Conservation (phyloP, 805 yeast genomes). For the Barnettozyma salicaria region DNA sequence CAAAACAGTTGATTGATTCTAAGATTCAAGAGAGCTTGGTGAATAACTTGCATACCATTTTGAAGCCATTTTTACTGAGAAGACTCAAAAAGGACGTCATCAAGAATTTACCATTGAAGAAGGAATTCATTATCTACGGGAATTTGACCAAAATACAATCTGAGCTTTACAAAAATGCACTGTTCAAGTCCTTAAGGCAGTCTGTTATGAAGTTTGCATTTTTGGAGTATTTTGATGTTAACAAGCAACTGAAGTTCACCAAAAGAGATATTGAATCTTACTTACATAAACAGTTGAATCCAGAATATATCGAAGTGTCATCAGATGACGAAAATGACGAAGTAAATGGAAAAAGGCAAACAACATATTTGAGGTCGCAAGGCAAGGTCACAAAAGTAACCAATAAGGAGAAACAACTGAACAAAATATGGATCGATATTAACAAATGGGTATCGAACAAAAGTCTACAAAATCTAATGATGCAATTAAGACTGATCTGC, state of each 20-base stretch:
- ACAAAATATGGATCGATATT: constrained; percentile 18
- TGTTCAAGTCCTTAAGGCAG: constrained; percentile 38
- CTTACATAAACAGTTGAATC: constrained; percentile 34
- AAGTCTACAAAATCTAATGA: constrained; percentile 58
- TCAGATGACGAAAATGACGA: constrained; percentile 14
- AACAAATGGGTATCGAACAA: constrained; percentile 42
- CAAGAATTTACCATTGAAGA: constrained; percentile 72
- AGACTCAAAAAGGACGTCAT: constrained; percentile 74
- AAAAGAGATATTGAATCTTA: constrained; percentile 36
- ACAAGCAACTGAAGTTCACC: constrained; percentile 24
- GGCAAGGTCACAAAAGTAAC: constrained; percentile 6
- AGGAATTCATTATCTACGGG: constrained; percentile 79
- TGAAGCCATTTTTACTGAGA: constrained; percentile 82
- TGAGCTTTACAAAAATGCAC: constrained; percentile 49
- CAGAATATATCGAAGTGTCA: constrained; percentile 18
- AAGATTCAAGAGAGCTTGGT: constrained; percentile 58
- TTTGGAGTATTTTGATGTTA: constrained; percentile 44
- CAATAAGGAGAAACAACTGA: constrained; percentile 12
- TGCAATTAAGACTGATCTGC: constrained; percentile 82
- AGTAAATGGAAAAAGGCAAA: constrained; percentile 11
- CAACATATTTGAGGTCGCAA: constrained; percentile 10
- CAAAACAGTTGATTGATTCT: constrained; percentile 47
- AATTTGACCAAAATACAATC: constrained; percentile 60
- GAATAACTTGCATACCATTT: constrained; percentile 74
- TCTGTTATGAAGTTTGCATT: constrained; percentile 42